A percentile compares a stretch with the other conserved stretches of the same genome.
phyloP scores from a whole-genome alignment of 2,329 filamentous ascomycete species.

The Chrysoporthe deuterocubensis region DNA sequence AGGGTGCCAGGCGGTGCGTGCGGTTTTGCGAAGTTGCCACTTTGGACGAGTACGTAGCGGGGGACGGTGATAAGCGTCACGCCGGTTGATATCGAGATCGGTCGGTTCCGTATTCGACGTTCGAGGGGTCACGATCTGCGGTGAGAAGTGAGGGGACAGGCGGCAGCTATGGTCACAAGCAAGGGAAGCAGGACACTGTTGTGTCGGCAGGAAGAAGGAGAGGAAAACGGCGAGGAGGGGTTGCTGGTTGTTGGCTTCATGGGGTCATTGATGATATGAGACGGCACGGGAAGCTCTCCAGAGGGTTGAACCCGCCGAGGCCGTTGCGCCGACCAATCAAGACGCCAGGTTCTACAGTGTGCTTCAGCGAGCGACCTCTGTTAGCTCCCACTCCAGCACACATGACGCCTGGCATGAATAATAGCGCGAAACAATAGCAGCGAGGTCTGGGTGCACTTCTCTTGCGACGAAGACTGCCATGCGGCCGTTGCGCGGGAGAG shows the following conservation, averaged over 20 bases:
- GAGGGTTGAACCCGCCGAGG: neutral
- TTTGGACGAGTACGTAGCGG: neutral
- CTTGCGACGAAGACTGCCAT: neutral
- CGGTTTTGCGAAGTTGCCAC: slow-evolving; percentile 5
- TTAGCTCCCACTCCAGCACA: neutral
- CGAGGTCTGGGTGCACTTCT: neutral
- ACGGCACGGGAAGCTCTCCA: slow-evolving; percentile 1
- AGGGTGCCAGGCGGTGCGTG: neutral
- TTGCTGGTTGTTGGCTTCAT: neutral
- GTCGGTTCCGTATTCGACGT: neutral
- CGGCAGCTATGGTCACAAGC: neutral
- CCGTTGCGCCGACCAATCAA: slow-evolving; percentile 17
- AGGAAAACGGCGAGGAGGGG: neutral
- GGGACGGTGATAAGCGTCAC: slow-evolving; percentile 1
- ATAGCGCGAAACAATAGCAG: neutral
- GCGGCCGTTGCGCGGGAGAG: neutral
- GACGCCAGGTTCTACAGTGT: slow-evolving; percentile 12
- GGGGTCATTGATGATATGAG: slow-evolving; percentile 4
- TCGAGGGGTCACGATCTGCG: neutral
- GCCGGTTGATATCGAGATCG: neutral
- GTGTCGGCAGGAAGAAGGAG: neutral
- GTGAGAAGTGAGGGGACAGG: neutral
- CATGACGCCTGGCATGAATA: neutral
- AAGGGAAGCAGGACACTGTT: neutral
- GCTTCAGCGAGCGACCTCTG: neutral